Conservation (phyloP, 805 yeast species). For the Hanseniaspora pseudoguilliermondii region DNA sequence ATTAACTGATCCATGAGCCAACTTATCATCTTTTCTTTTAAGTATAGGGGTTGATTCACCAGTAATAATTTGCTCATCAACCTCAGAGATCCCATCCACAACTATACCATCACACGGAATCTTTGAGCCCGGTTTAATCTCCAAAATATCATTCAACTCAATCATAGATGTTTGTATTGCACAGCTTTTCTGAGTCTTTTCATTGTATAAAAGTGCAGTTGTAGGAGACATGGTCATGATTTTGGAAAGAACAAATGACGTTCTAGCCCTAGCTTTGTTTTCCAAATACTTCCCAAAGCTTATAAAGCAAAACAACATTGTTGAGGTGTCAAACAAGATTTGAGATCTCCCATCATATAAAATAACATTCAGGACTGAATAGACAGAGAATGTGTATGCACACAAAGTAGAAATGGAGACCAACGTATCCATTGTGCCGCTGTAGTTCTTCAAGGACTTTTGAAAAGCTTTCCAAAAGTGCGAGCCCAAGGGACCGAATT, state of each 20-base stretch:
- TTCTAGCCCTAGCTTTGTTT: constrained; percentile 83
- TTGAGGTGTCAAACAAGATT: constrained; percentile 71
- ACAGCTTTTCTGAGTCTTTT: constrained; percentile 23
- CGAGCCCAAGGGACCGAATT: constrained; percentile 46
- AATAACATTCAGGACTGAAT: constrained; percentile 41
- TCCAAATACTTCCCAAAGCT: constrained; percentile 86
- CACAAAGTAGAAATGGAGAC: constrained; percentile 71
- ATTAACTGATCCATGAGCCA: constrained; percentile 87
- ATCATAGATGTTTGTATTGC: constrained; percentile 60
- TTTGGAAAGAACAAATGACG: constrained; percentile 75
- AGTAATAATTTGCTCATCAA: constrained; percentile 80
- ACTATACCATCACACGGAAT: constrained; percentile 88
- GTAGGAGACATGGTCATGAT: constrained; percentile 72
- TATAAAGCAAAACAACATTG: constrained; percentile 74
- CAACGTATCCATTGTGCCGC: constrained; percentile 85
- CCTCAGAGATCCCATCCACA: constrained; percentile 62
- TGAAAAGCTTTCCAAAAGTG: constrained; percentile 54
- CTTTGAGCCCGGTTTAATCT: constrained; percentile 73
- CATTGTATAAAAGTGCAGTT: constrained; percentile 48
- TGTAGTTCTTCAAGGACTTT: constrained; percentile 52
- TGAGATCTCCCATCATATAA: constrained; percentile 38
- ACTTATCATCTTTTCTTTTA: constrained; percentile 46
- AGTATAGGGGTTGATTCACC: constrained; percentile 77
- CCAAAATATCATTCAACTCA: constrained; percentile 63
- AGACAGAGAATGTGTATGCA: constrained; percentile 61